A percentile compares a stretch with the other conserved stretches of the same genome.
phyloP scores from a whole-genome alignment of 495 filamentous ascomycete species.

The Neurospora sp. region DNA sequence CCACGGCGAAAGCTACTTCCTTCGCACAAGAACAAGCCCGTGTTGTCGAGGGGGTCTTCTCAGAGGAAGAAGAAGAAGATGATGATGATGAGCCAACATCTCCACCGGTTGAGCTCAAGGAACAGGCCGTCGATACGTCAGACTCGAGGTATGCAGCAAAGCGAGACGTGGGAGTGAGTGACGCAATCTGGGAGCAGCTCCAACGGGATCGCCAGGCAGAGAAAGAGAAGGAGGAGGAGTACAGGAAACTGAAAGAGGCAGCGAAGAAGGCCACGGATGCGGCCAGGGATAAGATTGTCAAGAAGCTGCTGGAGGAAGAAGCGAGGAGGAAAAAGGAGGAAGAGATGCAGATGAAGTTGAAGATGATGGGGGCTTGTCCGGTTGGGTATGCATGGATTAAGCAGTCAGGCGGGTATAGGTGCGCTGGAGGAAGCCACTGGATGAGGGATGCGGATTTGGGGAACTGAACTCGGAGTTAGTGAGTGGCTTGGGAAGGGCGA shows the following conservation, averaged over 20 bases:
- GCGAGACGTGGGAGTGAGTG: conserved; percentile 48
- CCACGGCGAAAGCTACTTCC: not conserved
- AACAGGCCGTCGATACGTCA: not conserved
- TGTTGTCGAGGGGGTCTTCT: not conserved
- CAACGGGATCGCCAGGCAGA: conserved; percentile 35
- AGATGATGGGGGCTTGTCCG: conserved; percentile 39
- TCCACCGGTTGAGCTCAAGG: conserved; percentile 1
- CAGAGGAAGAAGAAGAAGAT: not conserved
- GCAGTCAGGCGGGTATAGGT: too few species aligned
- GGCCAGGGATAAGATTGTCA: conserved; percentile 18
- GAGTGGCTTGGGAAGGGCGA: too few species aligned
- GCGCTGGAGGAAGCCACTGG: too few species aligned
- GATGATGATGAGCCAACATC: not conserved
- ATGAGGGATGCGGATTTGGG: too few species aligned
- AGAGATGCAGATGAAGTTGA: conserved; percentile 32
- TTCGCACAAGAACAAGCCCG: not conserved
- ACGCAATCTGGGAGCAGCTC: conserved; percentile 52
- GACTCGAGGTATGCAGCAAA: not conserved
- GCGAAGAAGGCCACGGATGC: conserved; percentile 11
- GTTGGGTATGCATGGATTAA: conserved; percentile 45
- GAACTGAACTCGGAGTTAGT: too few species aligned
- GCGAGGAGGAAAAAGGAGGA: conserved; percentile 1
- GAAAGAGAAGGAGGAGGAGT: conserved; percentile 21
- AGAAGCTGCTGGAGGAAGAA: conserved; percentile 20
- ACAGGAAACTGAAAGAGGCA: conserved; percentile 12